Percentiles rank a stretch among this genome's conserved stretches.
Conservation (phyloP, 768 basidiomycete genomes). For the Hypsizygus marmoreus region DNA sequence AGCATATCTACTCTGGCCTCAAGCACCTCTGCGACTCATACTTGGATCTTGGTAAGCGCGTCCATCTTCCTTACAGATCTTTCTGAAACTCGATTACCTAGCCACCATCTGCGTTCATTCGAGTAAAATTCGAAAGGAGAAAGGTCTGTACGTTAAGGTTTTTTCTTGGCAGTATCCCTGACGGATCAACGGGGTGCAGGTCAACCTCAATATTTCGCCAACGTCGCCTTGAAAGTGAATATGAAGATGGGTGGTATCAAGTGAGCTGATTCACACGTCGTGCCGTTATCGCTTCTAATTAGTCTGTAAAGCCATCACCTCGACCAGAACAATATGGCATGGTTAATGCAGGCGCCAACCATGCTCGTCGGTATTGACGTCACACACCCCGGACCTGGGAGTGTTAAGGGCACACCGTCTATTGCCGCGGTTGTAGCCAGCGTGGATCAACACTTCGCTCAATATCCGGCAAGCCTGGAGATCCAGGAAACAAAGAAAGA, state of each 20-base stretch:
- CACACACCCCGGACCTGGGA: constrained; percentile 79
- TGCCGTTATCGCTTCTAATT: constrained; percentile 7
- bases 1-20: constrained; percentile 74
- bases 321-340: constrained; percentile 53
- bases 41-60: constrained; percentile 55
- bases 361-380: constrained; percentile 87
- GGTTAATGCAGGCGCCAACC: constrained; percentile 62
- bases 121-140: constrained; percentile 68
- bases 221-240: constrained; percentile 82
- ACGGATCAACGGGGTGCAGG: constrained; percentile 45
- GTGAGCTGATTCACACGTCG: constrained; percentile 38
- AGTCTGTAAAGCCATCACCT: constrained; percentile 39
- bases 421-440: constrained; percentile 88
- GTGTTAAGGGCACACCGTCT: constrained; percentile 73
- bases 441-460: constrained; percentile 59
- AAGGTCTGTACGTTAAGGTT: constrained; percentile 42
- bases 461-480: constrained; percentile 74
- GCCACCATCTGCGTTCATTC: constrained; percentile 78
- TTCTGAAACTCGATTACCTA: constrained; percentile 12
- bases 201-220: constrained; percentile 73
- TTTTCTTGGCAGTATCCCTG: too few relatives aligned
- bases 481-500: constrained; percentile 79
- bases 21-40: constrained; percentile 71
- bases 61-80: neutral
- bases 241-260: constrained; percentile 83